These are phyloP conservation scores for Penicillium maclennaniae DNA, from an alignment of 495 filamentous ascomycete genomes.

Conservation along the genomic window DNA sequence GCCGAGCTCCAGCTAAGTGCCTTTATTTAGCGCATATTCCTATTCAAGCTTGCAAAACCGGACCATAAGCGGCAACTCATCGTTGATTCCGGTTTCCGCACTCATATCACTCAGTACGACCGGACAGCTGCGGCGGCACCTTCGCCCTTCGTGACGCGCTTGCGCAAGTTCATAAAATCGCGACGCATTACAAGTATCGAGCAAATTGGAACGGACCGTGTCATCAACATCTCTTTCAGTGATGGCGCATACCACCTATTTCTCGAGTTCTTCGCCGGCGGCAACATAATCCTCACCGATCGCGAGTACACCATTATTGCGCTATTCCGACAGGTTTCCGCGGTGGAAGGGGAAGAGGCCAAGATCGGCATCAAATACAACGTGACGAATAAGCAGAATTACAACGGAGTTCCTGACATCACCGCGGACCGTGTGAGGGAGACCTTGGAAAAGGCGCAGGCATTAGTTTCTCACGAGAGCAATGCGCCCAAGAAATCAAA, in stretches of 20 bases:
- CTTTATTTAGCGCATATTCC: constrained; percentile 72
- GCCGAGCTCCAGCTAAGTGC: neutral
- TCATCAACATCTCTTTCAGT: constrained; percentile 89
- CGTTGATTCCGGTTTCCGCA: constrained; percentile 93
- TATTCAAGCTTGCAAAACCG: constrained; percentile 87
- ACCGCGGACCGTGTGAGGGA: constrained; percentile 66
- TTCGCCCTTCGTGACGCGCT: constrained; percentile 72
- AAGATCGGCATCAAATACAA: constrained; percentile 72
- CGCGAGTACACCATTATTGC: constrained; percentile 71
- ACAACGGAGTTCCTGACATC: constrained; percentile 65
- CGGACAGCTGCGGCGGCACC: constrained; percentile 79
- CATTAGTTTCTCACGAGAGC: constrained; percentile 48
- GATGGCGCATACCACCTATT: constrained; percentile 85
- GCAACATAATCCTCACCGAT: constrained; percentile 91
- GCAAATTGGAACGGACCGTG: constrained; percentile 89
- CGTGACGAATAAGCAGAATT: constrained; percentile 78
- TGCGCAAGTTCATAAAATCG: constrained; percentile 86
- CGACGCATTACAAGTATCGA: constrained; percentile 73
- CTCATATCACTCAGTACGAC: constrained; percentile 85
- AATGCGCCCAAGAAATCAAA: constrained; percentile 63
- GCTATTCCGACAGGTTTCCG: constrained; percentile 73
- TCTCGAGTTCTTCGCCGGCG: constrained; percentile 93
- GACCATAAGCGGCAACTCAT: constrained; percentile 81
- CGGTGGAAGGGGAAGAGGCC: constrained; percentile 70
- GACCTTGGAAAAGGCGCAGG: constrained; percentile 63